Evolutionary conservation across 1,284 basidiomycete species (phyloP).

Genomic region (Heterobasidion parviporum): DNA sequence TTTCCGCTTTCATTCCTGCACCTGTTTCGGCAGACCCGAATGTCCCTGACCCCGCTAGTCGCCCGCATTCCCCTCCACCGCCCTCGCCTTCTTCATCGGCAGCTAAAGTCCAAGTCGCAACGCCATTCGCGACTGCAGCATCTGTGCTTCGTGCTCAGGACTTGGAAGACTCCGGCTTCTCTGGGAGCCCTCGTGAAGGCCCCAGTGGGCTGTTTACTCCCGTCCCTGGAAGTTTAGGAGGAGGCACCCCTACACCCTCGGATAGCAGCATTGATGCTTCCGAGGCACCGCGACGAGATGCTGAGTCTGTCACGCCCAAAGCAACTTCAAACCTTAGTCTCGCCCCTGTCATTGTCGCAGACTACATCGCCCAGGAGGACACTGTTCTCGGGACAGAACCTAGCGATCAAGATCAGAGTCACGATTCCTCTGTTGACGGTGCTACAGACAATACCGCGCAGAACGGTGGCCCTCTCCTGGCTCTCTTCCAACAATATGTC

Average conservation of each 20-base stretch:
- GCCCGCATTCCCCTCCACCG: conserved; percentile 4
- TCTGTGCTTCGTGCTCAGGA: conserved; percentile 1
- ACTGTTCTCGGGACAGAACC: not conserved
- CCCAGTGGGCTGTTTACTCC: conserved; percentile 11
- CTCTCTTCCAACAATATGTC: no score
- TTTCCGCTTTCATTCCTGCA: conserved; percentile 21
- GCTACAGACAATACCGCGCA: no score
- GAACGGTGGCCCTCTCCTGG: no score
- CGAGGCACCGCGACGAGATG: not conserved
- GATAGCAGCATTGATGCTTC: not conserved
- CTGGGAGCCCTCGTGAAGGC: not conserved
- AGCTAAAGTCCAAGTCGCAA: not conserved
- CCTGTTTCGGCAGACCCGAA: conserved; percentile 33
- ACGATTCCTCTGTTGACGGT: no score
- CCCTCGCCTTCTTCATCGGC: not conserved
- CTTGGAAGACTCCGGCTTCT: not conserved
- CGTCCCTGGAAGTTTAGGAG: conserved; percentile 6
- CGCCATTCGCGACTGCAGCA: not conserved
- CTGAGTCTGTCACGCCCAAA: not conserved
- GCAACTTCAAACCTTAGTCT: not conserved
- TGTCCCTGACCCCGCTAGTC: conserved; percentile 27
- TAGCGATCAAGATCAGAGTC: no score
- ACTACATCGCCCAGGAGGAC: not conserved
- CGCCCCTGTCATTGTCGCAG: not conserved
- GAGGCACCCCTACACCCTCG: conserved; percentile 6